Conservation (phyloP, 176 grass and related monocot species). For the Puccinellia tenuiflora region DNA sequence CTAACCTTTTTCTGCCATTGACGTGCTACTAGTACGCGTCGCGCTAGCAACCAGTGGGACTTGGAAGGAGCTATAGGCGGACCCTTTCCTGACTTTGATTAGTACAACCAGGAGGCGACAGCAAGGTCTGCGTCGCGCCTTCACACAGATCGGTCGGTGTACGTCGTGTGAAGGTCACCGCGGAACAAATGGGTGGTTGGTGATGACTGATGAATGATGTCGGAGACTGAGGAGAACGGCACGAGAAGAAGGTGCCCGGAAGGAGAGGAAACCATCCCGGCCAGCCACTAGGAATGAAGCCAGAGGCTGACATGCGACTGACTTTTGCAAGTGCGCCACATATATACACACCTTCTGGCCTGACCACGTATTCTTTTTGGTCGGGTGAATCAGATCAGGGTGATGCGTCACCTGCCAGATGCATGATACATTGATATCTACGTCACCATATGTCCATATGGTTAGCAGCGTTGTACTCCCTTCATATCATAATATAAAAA, state of each 20-base stretch:
- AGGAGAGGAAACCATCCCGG: not conserved
- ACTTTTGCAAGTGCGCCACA: not conserved
- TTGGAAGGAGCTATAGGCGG: not conserved
- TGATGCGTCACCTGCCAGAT: not conserved
- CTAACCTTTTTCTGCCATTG: not conserved
- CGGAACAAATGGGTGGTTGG: conserved; percentile 15
- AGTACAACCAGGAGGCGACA: not conserved
- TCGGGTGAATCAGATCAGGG: not conserved
- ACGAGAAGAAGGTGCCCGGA: not conserved
- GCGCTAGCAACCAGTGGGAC: no score
- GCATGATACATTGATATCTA: no score
- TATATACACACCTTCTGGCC: not conserved
- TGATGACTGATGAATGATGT: not conserved
- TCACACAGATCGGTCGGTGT: not conserved
- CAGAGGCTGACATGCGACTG: not conserved
- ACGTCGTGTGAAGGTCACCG: not conserved
- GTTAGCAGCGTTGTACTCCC: no score
- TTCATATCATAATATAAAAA: no score
- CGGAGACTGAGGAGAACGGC: not conserved
- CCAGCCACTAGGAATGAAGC: not conserved
- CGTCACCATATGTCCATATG: no score
- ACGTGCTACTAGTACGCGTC: not conserved
- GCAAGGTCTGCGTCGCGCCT: conserved; percentile 11
- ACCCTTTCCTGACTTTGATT: not conserved
- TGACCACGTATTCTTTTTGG: not conserved